Evolutionary conservation across 768 basidiomycete genomes (phyloP).

Genomic region (Nevesoporus exiguus): DNA sequence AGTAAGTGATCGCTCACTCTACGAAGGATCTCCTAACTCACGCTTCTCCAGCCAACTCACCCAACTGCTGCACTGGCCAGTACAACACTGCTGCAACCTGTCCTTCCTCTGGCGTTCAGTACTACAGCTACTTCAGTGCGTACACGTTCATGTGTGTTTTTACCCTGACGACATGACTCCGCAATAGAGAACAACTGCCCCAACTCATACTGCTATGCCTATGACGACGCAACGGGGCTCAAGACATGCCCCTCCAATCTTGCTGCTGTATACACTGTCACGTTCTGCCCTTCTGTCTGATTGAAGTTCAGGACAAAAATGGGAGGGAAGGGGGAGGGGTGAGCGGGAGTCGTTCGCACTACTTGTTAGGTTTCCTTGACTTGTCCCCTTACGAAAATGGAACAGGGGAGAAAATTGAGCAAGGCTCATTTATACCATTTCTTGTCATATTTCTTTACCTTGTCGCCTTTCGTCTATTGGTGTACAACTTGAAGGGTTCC

Average conservation of each 20-base stretch:
- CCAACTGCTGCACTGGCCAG: conserved; percentile 62
- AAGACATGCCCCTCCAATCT: conserved; percentile 39
- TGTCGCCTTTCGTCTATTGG: neutral
- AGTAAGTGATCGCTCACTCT: conserved; percentile 15
- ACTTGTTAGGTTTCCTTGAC: neutral
- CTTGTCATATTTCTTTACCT: no score
- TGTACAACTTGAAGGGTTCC: neutral
- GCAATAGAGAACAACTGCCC: conserved; percentile 40
- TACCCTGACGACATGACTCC: neutral
- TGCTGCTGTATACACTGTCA: conserved; percentile 43
- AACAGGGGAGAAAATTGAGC: no score
- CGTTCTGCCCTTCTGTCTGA: conserved; percentile 40
- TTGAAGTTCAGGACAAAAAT: neutral
- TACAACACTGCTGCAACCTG: conserved; percentile 53
- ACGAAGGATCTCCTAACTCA: neutral
- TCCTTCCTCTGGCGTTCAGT: conserved; percentile 43
- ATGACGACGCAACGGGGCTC: conserved; percentile 48
- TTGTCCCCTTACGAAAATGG: no score
- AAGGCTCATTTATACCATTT: no score
- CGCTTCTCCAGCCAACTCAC: conserved; percentile 43
- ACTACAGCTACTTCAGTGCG: conserved; percentile 47
- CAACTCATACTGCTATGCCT: conserved; percentile 51
- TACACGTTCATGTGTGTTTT: neutral
- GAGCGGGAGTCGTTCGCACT: neutral
- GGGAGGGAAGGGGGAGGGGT: neutral